Evolutionary conservation across 83 land plant species (phyloP), one percentile per base, ranked within the genome.

Genomic region (Picea mariana): DNA sequence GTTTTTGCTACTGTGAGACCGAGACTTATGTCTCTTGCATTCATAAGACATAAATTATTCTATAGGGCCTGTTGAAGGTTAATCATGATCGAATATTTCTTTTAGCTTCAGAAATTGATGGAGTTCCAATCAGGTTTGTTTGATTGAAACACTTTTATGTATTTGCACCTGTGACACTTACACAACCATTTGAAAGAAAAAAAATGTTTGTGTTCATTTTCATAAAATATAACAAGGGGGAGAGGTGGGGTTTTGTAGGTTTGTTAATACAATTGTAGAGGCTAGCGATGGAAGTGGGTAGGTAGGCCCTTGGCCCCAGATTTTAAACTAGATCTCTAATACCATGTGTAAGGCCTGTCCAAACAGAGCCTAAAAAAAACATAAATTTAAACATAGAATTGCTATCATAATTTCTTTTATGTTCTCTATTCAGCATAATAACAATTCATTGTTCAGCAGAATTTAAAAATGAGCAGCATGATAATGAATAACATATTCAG

Each of bases 211-310:
- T 8, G 20, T 67, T 17, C 8, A 13, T 21, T 26, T 44, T 44
- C 49, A 44, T 44, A 44, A 67, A 67, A 21, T 67, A 67, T 21
- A 67, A 26, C 21, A 27, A 58, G 15, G 27, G 9, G 3, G 6
- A 49, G 4, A 27, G 9, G 9, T 59, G 80, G 62, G 16, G 42
- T 1, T 24, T 24, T 20, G 9, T 6, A 27, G 93, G 67, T 85
- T 86, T 47, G 89, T 87, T 18, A 85, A 91, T 75, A 87, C 83
- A 24, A 85, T 86, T 79, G 65, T 85, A 2, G 89, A 84, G 75
- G 89, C 86, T 52, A 34, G 81, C 9, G 91, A 89, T 81, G 93
- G 93, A 1, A 87, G 67, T 42, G 16, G 87, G 4, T 91, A 91
- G 31, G 31, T 27, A 27, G 31, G 31, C 31, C 31, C 31, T 27